These are phyloP conservation scores for Stylosanthes scabra DNA, from an alignment of 331 rosid species.

Conservation along the genomic window DNA sequence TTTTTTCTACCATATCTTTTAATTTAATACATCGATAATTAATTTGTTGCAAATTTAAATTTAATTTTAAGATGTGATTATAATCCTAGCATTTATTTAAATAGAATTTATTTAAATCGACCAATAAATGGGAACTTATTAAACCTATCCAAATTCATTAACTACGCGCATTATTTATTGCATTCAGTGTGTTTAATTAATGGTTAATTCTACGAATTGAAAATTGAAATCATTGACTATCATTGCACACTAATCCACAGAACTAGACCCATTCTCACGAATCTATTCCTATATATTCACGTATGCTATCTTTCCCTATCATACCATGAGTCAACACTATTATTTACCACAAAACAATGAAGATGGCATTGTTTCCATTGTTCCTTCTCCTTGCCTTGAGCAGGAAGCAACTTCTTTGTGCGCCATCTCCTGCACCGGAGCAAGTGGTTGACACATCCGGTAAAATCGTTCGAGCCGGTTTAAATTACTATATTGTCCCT, in stretches of 20 bases:
- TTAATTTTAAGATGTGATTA: too few relatives aligned
- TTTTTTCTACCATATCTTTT: too few relatives aligned
- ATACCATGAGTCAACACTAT: neutral
- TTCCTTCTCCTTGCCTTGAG: constrained; percentile 35
- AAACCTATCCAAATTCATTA: too few relatives aligned
- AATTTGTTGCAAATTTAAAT: too few relatives aligned
- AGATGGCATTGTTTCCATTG: constrained; percentile 18
- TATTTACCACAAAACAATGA: constrained; percentile 27
- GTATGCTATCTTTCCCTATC: neutral
- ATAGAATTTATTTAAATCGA: too few relatives aligned
- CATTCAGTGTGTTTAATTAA: too few relatives aligned
- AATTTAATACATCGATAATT: too few relatives aligned
- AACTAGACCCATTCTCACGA: neutral
- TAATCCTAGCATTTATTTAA: too few relatives aligned
- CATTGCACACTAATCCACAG: neutral
- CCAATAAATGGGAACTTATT: too few relatives aligned
- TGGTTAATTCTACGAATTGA: neutral
- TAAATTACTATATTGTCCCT: constrained; percentile 43
- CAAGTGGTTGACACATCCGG: constrained; percentile 49
- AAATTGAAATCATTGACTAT: neutral
- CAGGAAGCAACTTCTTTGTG: constrained; percentile 27
- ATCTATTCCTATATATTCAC: neutral
- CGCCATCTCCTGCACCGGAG: constrained; percentile 15
- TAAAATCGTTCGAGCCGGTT: constrained; percentile 32
- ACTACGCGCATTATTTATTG: too few relatives aligned